Evolutionary conservation across 192 early-diverging fungal genomes (phyloP).

Genomic region (Rhizophagus sp.): DNA sequence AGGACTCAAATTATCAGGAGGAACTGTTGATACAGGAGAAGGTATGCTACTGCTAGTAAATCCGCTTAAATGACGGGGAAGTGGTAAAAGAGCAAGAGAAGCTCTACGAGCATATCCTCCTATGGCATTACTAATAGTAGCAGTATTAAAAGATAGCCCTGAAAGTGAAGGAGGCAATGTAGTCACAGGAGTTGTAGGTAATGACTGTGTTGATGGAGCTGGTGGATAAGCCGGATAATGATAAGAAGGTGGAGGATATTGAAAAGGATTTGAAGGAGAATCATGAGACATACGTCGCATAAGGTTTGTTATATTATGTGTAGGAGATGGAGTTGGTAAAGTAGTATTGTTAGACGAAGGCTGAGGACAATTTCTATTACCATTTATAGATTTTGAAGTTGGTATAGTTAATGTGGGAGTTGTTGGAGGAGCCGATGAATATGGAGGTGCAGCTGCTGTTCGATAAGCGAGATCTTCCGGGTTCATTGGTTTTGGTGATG

Average conservation of each 20-base stretch:
- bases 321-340: background rate
- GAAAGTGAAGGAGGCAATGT: conserved; percentile 15
- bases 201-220: conserved; percentile 21
- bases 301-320: conserved; percentile 16
- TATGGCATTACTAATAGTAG: conserved; percentile 1
- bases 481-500: conserved; percentile 23
- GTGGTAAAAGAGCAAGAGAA: conserved; percentile 17
- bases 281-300: conserved; percentile 29
- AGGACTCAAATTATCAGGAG: conserved; percentile 17
- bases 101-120: conserved; percentile 22
- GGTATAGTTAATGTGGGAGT: conserved; percentile 29
- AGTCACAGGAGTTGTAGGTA: conserved; percentile 22
- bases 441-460: conserved; percentile 9
- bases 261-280: conserved; percentile 17
- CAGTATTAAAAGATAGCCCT: conserved; percentile 17
- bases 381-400: conserved; percentile 13
- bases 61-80: conserved; percentile 9
- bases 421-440: conserved; percentile 25
- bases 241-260: conserved; percentile 17
- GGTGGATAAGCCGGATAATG: conserved; percentile 12
- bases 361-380: background rate
- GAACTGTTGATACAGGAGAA: background rate
- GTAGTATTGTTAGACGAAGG: background rate
- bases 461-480: conserved; percentile 24
- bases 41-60: background rate